Evolutionary conservation across 306 rosid genomes (phyloP).

Genomic region (Fragaria nilgerrensis): DNA sequence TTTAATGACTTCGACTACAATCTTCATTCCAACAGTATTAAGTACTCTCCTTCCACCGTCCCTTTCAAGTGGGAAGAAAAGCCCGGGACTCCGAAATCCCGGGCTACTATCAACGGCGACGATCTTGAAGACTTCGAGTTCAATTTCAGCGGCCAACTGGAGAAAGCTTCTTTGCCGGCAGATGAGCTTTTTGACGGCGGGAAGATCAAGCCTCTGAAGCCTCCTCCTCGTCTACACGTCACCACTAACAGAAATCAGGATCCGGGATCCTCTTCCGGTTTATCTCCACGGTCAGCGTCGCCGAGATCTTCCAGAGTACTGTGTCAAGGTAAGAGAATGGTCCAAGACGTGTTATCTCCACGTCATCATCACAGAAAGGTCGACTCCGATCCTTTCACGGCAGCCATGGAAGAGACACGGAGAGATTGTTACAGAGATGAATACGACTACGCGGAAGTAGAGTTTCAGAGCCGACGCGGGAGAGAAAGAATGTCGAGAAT

Average conservation of each 20-base stretch:
- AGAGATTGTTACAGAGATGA: conserved; percentile 7
- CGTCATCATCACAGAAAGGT: conserved; percentile 26
- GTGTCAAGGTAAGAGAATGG: conserved; percentile 38
- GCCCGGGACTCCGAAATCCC: conserved; percentile 53
- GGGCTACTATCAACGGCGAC: neutral
- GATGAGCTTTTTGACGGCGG: conserved; percentile 87
- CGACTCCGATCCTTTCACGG: conserved; percentile 49
- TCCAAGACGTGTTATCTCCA: conserved; percentile 43
- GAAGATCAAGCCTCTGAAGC: conserved; percentile 69
- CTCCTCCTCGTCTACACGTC: conserved; percentile 41
- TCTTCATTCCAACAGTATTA: neutral
- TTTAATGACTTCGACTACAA: conserved; percentile 11
- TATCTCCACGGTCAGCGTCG: conserved; percentile 19
- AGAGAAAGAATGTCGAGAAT: conserved; percentile 35
- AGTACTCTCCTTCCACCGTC: conserved; percentile 30
- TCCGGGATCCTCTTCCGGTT: neutral
- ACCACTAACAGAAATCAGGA: neutral
- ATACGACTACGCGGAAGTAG: neutral
- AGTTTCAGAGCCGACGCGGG: conserved; percentile 32
- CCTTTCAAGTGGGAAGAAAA: conserved; percentile 64
- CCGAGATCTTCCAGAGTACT: conserved; percentile 35
- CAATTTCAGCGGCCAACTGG: conserved; percentile 50
- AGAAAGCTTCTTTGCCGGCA: conserved; percentile 44
- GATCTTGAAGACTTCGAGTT: conserved; percentile 51
- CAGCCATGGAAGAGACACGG: conserved; percentile 39